phyloP scores from a whole-genome alignment of 441 rosid species.

The Pelargonium myrrhifolium region DNA sequence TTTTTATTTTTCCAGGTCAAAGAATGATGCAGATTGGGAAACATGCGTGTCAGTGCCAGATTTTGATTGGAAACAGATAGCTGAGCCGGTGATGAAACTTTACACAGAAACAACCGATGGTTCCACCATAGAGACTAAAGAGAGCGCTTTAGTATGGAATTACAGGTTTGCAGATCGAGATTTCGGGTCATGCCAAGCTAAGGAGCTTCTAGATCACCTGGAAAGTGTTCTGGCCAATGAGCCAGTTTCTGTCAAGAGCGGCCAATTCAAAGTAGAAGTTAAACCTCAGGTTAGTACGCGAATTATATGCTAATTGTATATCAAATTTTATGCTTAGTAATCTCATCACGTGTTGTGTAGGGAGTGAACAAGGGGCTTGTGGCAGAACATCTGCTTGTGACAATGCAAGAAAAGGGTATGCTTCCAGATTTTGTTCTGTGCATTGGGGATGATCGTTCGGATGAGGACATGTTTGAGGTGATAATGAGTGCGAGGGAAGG shows the following conservation, averaged over 20 bases:
- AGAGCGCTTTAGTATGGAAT: conserved; percentile 78
- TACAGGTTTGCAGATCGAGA: conserved; percentile 80
- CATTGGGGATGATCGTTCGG: conserved; percentile 84
- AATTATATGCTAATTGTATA: no score
- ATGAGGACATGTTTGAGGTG: conserved; percentile 92
- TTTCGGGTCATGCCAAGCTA: conserved; percentile 90
- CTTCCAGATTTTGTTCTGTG: conserved; percentile 77
- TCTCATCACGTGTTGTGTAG: conserved; percentile 22
- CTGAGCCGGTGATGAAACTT: conserved; percentile 81
- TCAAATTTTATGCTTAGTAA: not conserved
- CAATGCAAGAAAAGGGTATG: conserved; percentile 50
- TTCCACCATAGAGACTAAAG: conserved; percentile 75
- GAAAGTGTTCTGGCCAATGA: conserved; percentile 86
- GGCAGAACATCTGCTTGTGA: conserved; percentile 47
- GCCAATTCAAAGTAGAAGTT: conserved; percentile 78
- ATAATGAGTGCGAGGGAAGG: conserved; percentile 53
- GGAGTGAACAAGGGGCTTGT: conserved; percentile 84
- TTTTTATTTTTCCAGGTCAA: conserved; percentile 36
- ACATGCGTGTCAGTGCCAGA: conserved; percentile 46
- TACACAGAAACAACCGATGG: conserved; percentile 95
- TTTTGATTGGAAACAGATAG: conserved; percentile 82
- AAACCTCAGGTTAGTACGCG: conserved; percentile 91
- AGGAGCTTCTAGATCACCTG: conserved; percentile 83
- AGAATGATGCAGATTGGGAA: conserved; percentile 60
- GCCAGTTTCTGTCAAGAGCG: conserved; percentile 80